These are phyloP conservation scores for Pleurostoma richardsiae DNA, from an alignment of 2,329 filamentous ascomycete genomes.

Conservation along the genomic window DNA sequence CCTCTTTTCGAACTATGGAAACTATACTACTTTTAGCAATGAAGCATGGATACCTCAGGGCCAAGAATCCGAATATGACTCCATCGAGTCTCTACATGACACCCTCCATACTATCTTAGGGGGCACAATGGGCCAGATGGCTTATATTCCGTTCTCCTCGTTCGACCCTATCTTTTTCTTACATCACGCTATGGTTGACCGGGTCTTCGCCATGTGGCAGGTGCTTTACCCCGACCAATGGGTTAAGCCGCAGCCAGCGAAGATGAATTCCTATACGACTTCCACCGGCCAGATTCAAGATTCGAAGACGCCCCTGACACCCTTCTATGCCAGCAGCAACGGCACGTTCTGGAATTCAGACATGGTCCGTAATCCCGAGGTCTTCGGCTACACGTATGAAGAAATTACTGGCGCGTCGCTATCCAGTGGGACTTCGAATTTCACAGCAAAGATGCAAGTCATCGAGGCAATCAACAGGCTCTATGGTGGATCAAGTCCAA, in stretches of 20 bases:
- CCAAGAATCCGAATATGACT: slow-evolving; percentile 50
- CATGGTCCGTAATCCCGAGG: slow-evolving; percentile 49
- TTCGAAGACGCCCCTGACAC: slow-evolving; percentile 54
- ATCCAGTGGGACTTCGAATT: slow-evolving; percentile 25
- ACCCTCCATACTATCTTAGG: slow-evolving; percentile 56
- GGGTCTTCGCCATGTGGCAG: slow-evolving; percentile 75
- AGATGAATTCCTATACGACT: slow-evolving; percentile 58
- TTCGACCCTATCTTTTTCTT: slow-evolving; percentile 80
- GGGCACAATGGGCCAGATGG: slow-evolving; percentile 60
- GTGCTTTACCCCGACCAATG: slow-evolving; percentile 64
- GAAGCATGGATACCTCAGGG: slow-evolving; percentile 53
- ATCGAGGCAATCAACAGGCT: slow-evolving; percentile 52
- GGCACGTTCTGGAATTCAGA: slow-evolving; percentile 67
- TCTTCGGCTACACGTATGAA: slow-evolving; percentile 71
- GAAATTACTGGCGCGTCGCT: slow-evolving; percentile 43
- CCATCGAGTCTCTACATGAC: slow-evolving; percentile 61
- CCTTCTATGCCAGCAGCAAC: slow-evolving; percentile 56
- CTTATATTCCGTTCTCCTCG: slow-evolving; percentile 64
- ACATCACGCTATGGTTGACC: slow-evolving; percentile 72
- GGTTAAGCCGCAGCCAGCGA: slow-evolving; percentile 50
- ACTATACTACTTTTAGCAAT: slow-evolving; percentile 66
- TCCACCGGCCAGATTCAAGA: slow-evolving; percentile 48
- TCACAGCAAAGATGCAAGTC: slow-evolving; percentile 34
- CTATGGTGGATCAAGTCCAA: slow-evolving; percentile 46
- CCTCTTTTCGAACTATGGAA: slow-evolving; percentile 61